Conservation (phyloP, 2,329 filamentous ascomycete genomes). For the Aspergillus puulaauensis region DNA sequence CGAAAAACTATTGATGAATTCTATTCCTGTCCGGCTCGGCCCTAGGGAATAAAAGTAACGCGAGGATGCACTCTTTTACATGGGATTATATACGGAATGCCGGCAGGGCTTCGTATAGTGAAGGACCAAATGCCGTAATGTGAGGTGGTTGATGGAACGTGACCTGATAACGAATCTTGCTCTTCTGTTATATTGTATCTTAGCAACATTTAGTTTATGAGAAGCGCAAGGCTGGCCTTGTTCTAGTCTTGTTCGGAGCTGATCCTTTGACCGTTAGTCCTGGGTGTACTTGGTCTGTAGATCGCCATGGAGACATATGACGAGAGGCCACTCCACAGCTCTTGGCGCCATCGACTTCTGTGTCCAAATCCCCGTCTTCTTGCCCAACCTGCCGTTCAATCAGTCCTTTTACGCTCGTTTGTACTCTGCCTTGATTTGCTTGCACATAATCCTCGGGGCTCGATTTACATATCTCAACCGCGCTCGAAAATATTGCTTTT, state of each 20-base stretch:
- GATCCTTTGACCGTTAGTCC: neutral
- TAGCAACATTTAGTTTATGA: conserved; percentile 43
- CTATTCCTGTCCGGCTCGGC: conserved; percentile 27
- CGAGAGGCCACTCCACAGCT: conserved; percentile 8
- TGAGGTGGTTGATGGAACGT: conserved; percentile 20
- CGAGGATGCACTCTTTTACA: conserved; percentile 21
- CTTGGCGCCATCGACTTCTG: conserved; percentile 2
- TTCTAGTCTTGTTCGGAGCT: conserved; percentile 9
- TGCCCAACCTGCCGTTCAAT: neutral
- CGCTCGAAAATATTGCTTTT: neutral
- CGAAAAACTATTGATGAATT: conserved; percentile 20
- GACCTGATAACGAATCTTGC: conserved; percentile 38
- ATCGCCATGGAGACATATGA: neutral
- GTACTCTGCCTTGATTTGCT: neutral
- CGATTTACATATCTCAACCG: neutral
- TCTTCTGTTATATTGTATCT: conserved; percentile 41
- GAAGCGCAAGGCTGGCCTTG: conserved; percentile 30
- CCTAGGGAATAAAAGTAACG: conserved; percentile 15
- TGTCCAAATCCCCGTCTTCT: neutral
- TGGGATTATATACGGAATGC: conserved; percentile 16
- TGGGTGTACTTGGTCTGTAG: neutral
- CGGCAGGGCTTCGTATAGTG: conserved; percentile 13
- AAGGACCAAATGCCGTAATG: conserved; percentile 21
- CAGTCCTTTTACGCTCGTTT: neutral
- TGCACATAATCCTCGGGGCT: neutral